phyloP scores from a whole-genome alignment of 805 yeast species.

The Schwanniomyces yamadae region DNA sequence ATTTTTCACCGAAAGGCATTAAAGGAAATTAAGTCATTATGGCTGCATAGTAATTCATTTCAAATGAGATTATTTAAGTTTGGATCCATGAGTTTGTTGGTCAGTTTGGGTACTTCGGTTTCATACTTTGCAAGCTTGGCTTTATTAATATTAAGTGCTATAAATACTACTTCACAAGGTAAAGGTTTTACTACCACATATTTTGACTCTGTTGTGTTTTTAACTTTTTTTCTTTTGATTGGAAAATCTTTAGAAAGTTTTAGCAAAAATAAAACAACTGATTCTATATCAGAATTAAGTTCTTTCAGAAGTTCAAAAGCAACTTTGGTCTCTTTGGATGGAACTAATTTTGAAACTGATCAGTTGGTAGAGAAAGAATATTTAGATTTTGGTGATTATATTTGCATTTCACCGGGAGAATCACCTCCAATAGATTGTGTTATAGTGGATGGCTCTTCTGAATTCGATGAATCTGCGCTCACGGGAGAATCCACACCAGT shows the following conservation, averaged over 20 bases:
- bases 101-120: constrained; percentile 71
- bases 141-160: constrained; percentile 48
- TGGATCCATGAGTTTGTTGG: constrained; percentile 76
- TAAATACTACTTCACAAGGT: constrained; percentile 15
- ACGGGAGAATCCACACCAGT: constrained; percentile 67
- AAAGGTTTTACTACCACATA: constrained; percentile 60
- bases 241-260: constrained; percentile 69
- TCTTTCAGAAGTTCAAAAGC: constrained; percentile 52
- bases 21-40: constrained; percentile 55
- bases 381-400: constrained; percentile 52
- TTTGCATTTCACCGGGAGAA: constrained; percentile 52
- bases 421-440: constrained; percentile 62
- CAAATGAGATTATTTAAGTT: constrained; percentile 58
- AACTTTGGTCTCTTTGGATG: constrained; percentile 34
- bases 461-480: constrained; percentile 61
- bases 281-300: constrained; percentile 56
- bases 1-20: constrained; percentile 68
- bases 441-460: constrained; percentile 44
- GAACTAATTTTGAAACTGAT: constrained; percentile 23
- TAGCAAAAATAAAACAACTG: constrained; percentile 66
- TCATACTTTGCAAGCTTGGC: constrained; percentile 70
- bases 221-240: constrained; percentile 67
- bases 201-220: constrained; percentile 76
- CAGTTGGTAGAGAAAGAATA: constrained; percentile 38
- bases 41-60: constrained; percentile 57